A percentile compares a stretch with the other conserved stretches of the same genome.
Conservation (phyloP, 208 protist genomes). For the Trypanosomatidae sp. region DNA sequence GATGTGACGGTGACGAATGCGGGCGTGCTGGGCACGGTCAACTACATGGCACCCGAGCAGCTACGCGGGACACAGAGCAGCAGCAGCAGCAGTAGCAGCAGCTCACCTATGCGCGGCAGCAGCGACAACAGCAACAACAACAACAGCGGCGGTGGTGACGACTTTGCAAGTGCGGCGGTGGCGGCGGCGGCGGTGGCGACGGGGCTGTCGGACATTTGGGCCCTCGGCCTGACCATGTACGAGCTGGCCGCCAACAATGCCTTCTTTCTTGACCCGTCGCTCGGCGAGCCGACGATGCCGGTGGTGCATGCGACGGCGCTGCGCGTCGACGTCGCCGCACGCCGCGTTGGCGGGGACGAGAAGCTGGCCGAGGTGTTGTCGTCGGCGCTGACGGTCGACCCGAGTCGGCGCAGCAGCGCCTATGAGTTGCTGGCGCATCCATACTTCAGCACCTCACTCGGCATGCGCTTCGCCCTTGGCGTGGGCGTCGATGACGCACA, state of each 20-base stretch:
- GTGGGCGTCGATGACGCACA: too few species aligned
- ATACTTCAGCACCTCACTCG: conserved; percentile 34
- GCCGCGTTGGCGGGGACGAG: conserved; percentile 35
- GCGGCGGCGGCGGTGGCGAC: conserved; percentile 8
- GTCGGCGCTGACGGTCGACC: conserved; percentile 16
- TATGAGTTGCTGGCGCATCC: conserved; percentile 43
- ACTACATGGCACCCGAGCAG: conserved; percentile 61
- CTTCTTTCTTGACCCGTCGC: conserved; percentile 15
- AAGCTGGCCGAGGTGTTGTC: conserved; percentile 36
- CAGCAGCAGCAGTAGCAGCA: not conserved
- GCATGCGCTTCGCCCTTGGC: not conserved
- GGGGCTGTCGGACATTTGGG: conserved; percentile 39
- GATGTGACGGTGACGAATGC: conserved; percentile 26
- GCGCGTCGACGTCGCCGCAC: conserved; percentile 21
- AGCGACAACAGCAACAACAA: not conserved
- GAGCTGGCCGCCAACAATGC: conserved; percentile 42
- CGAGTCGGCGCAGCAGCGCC: conserved; percentile 11
- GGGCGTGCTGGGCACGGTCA: conserved; percentile 12
- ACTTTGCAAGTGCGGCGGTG: too few species aligned
- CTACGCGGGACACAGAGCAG: conserved; percentile 4
- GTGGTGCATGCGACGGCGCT: conserved; percentile 10
- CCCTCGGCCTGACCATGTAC: conserved; percentile 37
- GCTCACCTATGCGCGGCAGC: not conserved
- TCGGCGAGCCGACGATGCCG: conserved; percentile 16
- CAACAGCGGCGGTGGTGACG: not conserved